Evolutionary conservation across 495 filamentous ascomycete species (phyloP), one percentile per base, ranked within the genome.

Genomic region (Amorphotheca resinae): DNA sequence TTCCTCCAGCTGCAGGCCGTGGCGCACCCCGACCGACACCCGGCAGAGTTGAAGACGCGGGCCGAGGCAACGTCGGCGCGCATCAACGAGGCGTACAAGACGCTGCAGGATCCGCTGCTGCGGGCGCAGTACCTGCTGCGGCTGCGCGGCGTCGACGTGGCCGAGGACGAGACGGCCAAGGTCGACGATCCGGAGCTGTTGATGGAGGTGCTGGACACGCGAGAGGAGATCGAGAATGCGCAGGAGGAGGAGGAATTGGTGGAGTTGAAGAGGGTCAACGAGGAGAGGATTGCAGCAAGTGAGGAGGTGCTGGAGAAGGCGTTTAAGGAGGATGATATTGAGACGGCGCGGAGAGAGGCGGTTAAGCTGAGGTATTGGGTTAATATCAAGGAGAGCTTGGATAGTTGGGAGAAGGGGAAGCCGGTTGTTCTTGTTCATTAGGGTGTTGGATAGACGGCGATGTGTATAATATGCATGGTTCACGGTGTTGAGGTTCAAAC

Each of bases 71-170:
- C 78, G 4, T 88, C 82, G 2, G 74, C 85, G 7, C 70, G 72
- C 15, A 84, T 96, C 59, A 94, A 95, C 66, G 74, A 84, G 37
- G 91, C 91, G 0, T 95, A 93, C 70, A 77, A 73, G 47, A 93
- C 86, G 6, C 74, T 98, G 1, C 62, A 70, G 16, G 68, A 77
- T 44, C 87, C 91, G 22, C 68, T 98, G 1, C 62, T 68, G 21
- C 73, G 91, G 7, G 85, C 88, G 35, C 86, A 94, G 55, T 93
- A 98, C 57, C 64, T 96, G 4, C 69, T 95, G 0, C 58, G 65
- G 38, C 65, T 77, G 36, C 73, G 79, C 18, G 84, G 79, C 0
- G 70, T 88, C 9, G 83, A 95, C 48, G 73, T 93, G 0, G 79
- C 75, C 2, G 76, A 76, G 44, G 87, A 93, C 51, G 85, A 87